Percentiles rank a stretch among this genome's conserved stretches.
phyloP scores from a whole-genome alignment of 257 asterid species.

The Solanum megistacrolobum region DNA sequence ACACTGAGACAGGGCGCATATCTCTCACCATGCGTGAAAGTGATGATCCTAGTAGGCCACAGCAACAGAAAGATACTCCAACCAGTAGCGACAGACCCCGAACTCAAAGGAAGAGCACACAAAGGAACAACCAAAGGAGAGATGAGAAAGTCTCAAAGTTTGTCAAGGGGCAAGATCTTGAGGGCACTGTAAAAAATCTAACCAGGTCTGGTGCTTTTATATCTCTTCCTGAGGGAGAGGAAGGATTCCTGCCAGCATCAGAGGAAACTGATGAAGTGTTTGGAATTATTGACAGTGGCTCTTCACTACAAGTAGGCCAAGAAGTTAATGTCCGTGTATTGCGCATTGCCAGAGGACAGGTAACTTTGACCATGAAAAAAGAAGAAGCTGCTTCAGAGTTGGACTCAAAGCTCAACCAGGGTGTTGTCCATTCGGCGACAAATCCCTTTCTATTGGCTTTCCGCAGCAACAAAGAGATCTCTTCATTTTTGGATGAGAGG shows the following conservation, averaged over 20 bases:
- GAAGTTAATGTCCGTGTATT: conserved; percentile 82
- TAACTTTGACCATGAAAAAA: conserved; percentile 85
- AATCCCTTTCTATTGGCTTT: conserved; percentile 86
- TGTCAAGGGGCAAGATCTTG: conserved; percentile 67
- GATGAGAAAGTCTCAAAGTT: conserved; percentile 63
- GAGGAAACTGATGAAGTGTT: conserved; percentile 70
- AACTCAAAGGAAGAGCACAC: conserved; percentile 52
- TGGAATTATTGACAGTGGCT: conserved; percentile 47
- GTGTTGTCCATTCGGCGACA: conserved; percentile 55
- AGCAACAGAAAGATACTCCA: conserved; percentile 40
- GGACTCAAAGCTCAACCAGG: conserved; percentile 48
- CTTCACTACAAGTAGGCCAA: conserved; percentile 75
- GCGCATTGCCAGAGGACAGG: conserved; percentile 69
- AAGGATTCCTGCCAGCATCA: conserved; percentile 77
- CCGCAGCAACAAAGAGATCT: conserved; percentile 49
- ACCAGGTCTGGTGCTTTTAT: conserved; percentile 80
- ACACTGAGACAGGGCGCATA: conserved; percentile 67
- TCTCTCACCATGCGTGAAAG: conserved; percentile 78
- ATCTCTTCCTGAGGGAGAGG: conserved; percentile 94
- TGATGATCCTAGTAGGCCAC: conserved; percentile 38
- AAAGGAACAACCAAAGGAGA: conserved; percentile 39
- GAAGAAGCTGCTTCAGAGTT: conserved; percentile 46
- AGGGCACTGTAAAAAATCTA: conserved; percentile 77
- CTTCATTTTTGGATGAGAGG: conserved; percentile 64
- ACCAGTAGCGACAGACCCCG: conserved; percentile 39